phyloP scores from a whole-genome alignment of 768 basidiomycete genomes.

The Termitomyces heimii region DNA sequence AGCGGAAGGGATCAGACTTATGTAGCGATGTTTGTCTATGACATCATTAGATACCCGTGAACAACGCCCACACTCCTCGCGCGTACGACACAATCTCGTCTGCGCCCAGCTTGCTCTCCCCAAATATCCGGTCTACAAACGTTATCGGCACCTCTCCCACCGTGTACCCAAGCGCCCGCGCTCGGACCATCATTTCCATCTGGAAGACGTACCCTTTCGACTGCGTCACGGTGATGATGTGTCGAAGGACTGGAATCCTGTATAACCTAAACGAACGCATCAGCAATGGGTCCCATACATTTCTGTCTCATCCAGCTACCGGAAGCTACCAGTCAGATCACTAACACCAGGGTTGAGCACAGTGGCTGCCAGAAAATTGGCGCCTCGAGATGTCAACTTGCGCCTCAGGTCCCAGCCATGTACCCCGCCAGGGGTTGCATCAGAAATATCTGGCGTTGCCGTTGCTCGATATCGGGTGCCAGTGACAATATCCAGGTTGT shows the following conservation, averaged over 20 bases:
- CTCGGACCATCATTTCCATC: constrained; percentile 98
- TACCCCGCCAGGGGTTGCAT: constrained; percentile 75
- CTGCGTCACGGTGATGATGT: constrained; percentile 79
- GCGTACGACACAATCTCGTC: constrained; percentile 85
- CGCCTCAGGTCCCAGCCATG: constrained; percentile 92
- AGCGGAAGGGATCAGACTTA: not conserved
- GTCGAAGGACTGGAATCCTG: constrained; percentile 64
- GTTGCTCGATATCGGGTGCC: constrained; percentile 80
- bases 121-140: constrained; percentile 90
- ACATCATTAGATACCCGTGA: constrained; percentile 55
- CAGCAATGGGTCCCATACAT: not conserved
- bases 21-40: constrained; percentile 6
- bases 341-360: constrained; percentile 82
- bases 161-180: constrained; percentile 74
- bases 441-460: constrained; percentile 48
- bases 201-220: constrained; percentile 95
- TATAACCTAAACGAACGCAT: constrained; percentile 50
- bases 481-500: constrained; percentile 89
- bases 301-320: constrained; percentile 34
- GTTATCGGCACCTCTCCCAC: constrained; percentile 93
- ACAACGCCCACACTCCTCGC: constrained; percentile 80
- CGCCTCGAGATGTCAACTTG: constrained; percentile 82
- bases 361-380: constrained; percentile 86
- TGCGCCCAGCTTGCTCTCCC: constrained; percentile 88
- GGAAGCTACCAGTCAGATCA: constrained; percentile 87